Percentiles rank a stretch among this genome's conserved stretches.
phyloP scores from a whole-genome alignment of 257 asterid species.

The Eustoma russellianum region DNA sequence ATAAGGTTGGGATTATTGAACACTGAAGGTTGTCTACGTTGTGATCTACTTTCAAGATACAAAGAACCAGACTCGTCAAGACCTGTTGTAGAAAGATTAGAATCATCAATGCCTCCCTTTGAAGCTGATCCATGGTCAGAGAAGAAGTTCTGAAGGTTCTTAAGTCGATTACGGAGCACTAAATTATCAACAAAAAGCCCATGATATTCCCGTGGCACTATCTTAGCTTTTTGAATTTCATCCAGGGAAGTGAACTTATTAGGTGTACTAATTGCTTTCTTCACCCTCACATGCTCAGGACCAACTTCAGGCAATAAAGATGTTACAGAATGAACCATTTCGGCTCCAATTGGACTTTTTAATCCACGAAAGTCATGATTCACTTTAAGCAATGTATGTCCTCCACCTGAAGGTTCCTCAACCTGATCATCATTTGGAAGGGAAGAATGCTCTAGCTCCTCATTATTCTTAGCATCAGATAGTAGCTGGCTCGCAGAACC shows the following conservation, averaged over 20 bases:
- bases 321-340: slow-evolving; percentile 25
- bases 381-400: slow-evolving; percentile 20
- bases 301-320: slow-evolving; percentile 32
- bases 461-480: slow-evolving; percentile 13
- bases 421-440: slow-evolving; percentile 13
- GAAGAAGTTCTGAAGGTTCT: slow-evolving; percentile 16
- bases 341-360: slow-evolving; percentile 26
- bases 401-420: slow-evolving; percentile 17
- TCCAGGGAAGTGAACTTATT: slow-evolving; percentile 28
- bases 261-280: slow-evolving; percentile 23
- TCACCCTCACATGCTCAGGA: slow-evolving; percentile 21
- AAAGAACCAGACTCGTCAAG: slow-evolving; percentile 15
- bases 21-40: slow-evolving; percentile 21
- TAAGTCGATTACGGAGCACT: slow-evolving; percentile 22
- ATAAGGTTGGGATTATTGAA: slow-evolving; percentile 13
- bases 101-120: slow-evolving; percentile 19
- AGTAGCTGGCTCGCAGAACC: slow-evolving; percentile 20
- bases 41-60: slow-evolving; percentile 18
- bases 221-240: slow-evolving; percentile 22
- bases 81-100: slow-evolving; percentile 18
- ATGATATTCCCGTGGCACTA: slow-evolving; percentile 27
- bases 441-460: slow-evolving; percentile 21
- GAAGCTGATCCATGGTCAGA: slow-evolving; percentile 22
- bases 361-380: slow-evolving; percentile 23
- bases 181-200: slow-evolving; percentile 21